Percentiles rank a stretch among this genome's conserved stretches.
Conservation (phyloP, 805 yeast species). For the Monosporozyma solicola region DNA sequence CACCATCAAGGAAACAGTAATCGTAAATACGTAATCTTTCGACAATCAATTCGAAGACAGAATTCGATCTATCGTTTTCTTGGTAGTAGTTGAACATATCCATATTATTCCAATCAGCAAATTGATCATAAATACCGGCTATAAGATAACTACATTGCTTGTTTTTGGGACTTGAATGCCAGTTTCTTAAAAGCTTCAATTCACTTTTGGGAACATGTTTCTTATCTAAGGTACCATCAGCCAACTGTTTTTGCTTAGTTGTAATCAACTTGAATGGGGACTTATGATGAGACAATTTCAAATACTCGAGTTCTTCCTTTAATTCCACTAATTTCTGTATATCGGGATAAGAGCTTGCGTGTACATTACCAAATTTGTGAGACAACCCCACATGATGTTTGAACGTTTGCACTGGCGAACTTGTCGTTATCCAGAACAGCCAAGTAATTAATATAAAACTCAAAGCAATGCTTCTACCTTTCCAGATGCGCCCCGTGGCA, state of each 20-base stretch:
- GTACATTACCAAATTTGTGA: neutral
- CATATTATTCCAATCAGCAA: constrained; percentile 17
- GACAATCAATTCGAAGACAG: neutral
- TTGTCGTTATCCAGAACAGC: neutral
- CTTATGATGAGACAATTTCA: neutral
- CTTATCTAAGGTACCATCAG: neutral
- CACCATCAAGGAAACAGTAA: constrained; percentile 20
- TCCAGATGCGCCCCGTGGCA: neutral
- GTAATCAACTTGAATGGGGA: neutral
- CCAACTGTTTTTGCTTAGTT: neutral
- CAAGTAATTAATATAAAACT: neutral
- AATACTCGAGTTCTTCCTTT: neutral
- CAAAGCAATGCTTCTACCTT: neutral
- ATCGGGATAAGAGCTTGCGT: neutral
- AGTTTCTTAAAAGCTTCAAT: neutral
- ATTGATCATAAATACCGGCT: constrained; percentile 10
- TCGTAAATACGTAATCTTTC: constrained; percentile 25
- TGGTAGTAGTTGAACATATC: constrained; percentile 3
- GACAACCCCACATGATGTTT: neutral
- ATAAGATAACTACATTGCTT: constrained; percentile 18
- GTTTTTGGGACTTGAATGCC: neutral
- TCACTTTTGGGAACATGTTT: neutral
- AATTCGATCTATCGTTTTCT: neutral
- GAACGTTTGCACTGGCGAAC: neutral
- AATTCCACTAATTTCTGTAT: neutral